Percentiles rank a stretch among this genome's conserved stretches.
Conservation (phyloP, 257 asterid genomes). For the Nicotiana attenuata region DNA sequence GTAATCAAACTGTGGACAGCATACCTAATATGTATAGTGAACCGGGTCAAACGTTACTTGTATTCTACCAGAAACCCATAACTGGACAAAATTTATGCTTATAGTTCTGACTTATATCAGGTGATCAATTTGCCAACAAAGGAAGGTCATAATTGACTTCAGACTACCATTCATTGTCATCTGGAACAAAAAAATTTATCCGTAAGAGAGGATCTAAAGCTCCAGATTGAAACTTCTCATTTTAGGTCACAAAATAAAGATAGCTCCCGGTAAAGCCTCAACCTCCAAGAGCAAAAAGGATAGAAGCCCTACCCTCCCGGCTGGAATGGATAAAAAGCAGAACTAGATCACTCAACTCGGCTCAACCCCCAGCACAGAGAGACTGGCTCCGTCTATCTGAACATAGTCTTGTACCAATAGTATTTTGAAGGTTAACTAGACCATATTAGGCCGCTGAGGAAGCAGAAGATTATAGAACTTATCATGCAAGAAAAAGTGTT, state of each 20-base stretch:
- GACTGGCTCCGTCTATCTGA: background rate
- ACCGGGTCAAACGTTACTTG: background rate
- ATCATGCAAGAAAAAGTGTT: slow-evolving; percentile 89
- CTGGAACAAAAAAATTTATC: background rate
- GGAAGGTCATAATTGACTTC: background rate
- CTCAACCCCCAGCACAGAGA: background rate
- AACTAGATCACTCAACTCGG: background rate
- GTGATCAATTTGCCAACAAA: background rate
- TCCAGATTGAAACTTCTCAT: background rate
- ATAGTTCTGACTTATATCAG: background rate
- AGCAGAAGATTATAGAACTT: slow-evolving; percentile 86
- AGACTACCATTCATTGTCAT: background rate
- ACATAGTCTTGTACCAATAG: background rate
- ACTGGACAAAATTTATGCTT: background rate
- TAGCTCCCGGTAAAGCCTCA: background rate
- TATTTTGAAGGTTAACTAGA: slow-evolving; percentile 21
- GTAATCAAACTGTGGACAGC: no score
- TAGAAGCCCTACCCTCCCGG: background rate
- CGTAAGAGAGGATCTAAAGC: background rate
- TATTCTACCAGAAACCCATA: background rate
- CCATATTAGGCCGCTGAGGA: slow-evolving; percentile 89
- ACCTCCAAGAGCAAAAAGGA: background rate
- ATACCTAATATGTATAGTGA: background rate
- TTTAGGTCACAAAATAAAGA: background rate
- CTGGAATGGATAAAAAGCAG: background rate